phyloP scores from a whole-genome alignment of 2,329 filamentous ascomycete species.

The Diplodia seriata region DNA sequence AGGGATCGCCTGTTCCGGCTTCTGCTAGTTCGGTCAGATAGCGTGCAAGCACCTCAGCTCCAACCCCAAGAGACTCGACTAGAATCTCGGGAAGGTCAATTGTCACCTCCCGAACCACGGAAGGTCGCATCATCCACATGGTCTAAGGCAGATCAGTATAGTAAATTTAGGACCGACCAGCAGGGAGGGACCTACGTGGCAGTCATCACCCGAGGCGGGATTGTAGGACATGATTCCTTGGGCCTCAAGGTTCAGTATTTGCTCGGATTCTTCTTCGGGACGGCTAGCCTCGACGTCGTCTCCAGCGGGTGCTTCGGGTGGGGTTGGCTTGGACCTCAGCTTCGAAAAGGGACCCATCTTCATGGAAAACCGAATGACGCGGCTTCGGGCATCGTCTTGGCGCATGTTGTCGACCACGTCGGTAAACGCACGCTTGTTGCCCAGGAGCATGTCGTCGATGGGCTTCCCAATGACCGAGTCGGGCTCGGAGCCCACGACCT shows the following conservation, averaged over 20 bases:
- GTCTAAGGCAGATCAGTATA: constrained; percentile 64
- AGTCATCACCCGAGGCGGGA: constrained; percentile 81
- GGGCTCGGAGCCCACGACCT: constrained; percentile 82
- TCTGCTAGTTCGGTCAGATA: constrained; percentile 92
- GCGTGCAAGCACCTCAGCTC: constrained; percentile 91
- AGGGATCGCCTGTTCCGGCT: constrained; percentile 75
- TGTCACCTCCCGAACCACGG: constrained; percentile 87
- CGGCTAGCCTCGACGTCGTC: constrained; percentile 36
- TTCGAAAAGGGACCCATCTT: constrained; percentile 46
- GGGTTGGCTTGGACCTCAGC: constrained; percentile 43
- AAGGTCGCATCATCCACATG: constrained; percentile 99
- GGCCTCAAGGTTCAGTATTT: constrained; percentile 81
- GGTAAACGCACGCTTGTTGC: constrained; percentile 79
- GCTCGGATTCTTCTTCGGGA: constrained; percentile 47
- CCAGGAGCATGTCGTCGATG: constrained; percentile 81
- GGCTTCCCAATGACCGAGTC: constrained; percentile 76
- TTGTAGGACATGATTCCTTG: constrained; percentile 99
- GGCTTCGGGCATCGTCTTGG: constrained; percentile 86
- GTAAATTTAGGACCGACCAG: not conserved
- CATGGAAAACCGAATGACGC: constrained; percentile 63
- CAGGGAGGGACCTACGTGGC: constrained; percentile 72
- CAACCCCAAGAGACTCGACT: constrained; percentile 91
- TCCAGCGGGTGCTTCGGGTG: constrained; percentile 43
- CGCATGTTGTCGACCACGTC: constrained; percentile 88
- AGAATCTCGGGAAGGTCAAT: constrained; percentile 90